These are phyloP conservation scores for Avena sativa DNA, from an alignment of 176 grass and related monocot species.

Conservation along the genomic window DNA sequence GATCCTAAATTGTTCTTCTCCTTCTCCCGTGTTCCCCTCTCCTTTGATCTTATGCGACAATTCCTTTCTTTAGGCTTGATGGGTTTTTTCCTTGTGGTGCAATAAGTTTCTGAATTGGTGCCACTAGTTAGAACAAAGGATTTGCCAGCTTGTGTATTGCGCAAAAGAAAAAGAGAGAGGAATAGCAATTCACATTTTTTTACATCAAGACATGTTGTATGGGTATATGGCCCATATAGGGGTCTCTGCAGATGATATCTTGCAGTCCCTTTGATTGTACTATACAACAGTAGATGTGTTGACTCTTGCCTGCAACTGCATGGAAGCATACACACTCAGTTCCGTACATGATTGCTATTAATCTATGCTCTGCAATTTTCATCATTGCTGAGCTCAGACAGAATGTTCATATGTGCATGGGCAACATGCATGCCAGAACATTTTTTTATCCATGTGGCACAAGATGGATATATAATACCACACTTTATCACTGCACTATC, in stretches of 20 bases:
- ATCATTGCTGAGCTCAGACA: slow-evolving; percentile 62
- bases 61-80: slow-evolving; percentile 41
- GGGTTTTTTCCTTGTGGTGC: slow-evolving; percentile 55
- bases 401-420: slow-evolving; percentile 56
- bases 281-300: slow-evolving; percentile 42
- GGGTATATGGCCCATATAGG: slow-evolving; percentile 24
- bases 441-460: slow-evolving; percentile 49
- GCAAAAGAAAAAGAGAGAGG: slow-evolving; percentile 42
- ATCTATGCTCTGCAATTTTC: slow-evolving; percentile 52
- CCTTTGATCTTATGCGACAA: slow-evolving; percentile 33
- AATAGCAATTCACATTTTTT: slow-evolving; percentile 34
- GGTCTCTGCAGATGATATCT: slow-evolving; percentile 43
- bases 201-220: slow-evolving; percentile 32
- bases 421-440: slow-evolving; percentile 51
- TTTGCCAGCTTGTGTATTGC: slow-evolving; percentile 49
- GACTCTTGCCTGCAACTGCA: slow-evolving; percentile 48
- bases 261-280: slow-evolving; percentile 51
- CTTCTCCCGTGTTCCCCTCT: neutral
- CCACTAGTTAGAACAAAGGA: slow-evolving; percentile 54
- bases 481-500: slow-evolving; percentile 47
- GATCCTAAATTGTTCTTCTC: slow-evolving; percentile 40
- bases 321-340: slow-evolving; percentile 40
- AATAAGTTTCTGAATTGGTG: slow-evolving; percentile 55
- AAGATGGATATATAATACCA: slow-evolving; percentile 48
- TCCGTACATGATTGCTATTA: slow-evolving; percentile 52